Conservation (phyloP, 225 moss, liverwort and hornwort genomes). For the Polytrichum commune region DNA sequence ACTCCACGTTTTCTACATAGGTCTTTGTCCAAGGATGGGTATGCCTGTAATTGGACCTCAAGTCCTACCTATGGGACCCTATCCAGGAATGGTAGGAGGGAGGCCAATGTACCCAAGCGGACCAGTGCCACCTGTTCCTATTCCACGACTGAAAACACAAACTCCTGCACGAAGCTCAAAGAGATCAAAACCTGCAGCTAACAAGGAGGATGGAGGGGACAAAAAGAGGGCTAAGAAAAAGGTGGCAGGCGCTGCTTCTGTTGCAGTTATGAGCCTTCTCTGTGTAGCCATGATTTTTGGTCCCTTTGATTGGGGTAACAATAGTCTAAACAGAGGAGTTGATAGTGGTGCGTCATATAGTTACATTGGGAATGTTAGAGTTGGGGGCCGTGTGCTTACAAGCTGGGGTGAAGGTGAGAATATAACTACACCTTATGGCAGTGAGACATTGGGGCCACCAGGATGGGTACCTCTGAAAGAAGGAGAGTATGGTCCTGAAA, state of each 20-base stretch:
- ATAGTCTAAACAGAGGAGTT: neutral
- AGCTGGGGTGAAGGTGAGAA: slow-evolving; percentile 37
- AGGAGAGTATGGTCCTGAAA: slow-evolving; percentile 50
- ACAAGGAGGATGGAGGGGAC: slow-evolving; percentile 33
- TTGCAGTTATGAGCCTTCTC: slow-evolving; percentile 50
- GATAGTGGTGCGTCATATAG: slow-evolving; percentile 20
- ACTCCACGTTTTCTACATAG: slow-evolving; percentile 4
- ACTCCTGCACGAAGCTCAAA: slow-evolving; percentile 36
- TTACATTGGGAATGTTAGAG: slow-evolving; percentile 24
- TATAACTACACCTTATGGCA: slow-evolving; percentile 14
- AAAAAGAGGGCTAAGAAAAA: slow-evolving; percentile 52
- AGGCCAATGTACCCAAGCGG: slow-evolving; percentile 50
- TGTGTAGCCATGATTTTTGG: slow-evolving; percentile 60
- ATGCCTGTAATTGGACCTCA: slow-evolving; percentile 40
- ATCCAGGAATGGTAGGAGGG: slow-evolving; percentile 39
- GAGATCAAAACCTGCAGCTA: slow-evolving; percentile 26
- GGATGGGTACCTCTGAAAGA: slow-evolving; percentile 33
- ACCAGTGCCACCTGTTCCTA: slow-evolving; percentile 51
- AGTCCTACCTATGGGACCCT: slow-evolving; percentile 43
- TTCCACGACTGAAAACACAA: slow-evolving; percentile 56
- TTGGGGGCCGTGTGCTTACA: slow-evolving; percentile 39
- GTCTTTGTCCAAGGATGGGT: slow-evolving; percentile 30
- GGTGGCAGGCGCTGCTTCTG: slow-evolving; percentile 49
- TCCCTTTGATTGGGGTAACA: slow-evolving; percentile 33
- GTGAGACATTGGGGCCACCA: slow-evolving; percentile 20